Percentiles rank a stretch among this genome's conserved stretches.
These are phyloP conservation scores for Chloromonas sp. DNA, from an alignment of 163 green algal genomes.

Conservation along the genomic window DNA sequence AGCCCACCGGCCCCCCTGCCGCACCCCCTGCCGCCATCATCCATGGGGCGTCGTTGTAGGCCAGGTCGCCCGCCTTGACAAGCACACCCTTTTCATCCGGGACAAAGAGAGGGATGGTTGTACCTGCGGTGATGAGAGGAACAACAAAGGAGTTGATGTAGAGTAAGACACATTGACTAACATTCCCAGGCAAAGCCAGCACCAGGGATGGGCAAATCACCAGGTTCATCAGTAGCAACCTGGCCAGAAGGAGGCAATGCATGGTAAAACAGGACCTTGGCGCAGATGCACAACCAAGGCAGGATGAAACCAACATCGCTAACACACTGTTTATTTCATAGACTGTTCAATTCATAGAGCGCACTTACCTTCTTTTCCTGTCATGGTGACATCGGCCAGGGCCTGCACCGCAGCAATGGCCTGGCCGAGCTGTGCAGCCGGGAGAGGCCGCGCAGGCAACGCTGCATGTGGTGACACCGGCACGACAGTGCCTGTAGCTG, in stretches of 20 bases:
- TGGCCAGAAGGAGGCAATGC: too few species aligned
- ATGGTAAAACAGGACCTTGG: too few species aligned
- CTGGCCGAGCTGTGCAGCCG: constrained; percentile 43
- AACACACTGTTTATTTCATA: too few species aligned
- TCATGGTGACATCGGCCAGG: constrained; percentile 33
- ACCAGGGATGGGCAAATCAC: too few species aligned
- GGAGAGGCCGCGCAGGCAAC: background rate
- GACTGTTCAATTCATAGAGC: too few species aligned
- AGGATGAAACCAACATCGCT: too few species aligned
- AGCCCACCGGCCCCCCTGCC: constrained; percentile 4
- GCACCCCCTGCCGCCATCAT: background rate
- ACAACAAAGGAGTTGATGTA: background rate
- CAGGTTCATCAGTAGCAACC: too few species aligned
- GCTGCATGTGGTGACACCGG: constrained; percentile 7
- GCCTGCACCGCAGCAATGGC: constrained; percentile 50
- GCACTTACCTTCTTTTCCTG: too few species aligned
- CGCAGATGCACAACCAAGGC: too few species aligned
- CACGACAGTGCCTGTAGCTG: background rate
- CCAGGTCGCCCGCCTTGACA: constrained; percentile 36
- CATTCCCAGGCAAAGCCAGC: too few species aligned
- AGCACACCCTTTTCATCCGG: constrained; percentile 51
- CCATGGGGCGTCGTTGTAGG: constrained; percentile 77
- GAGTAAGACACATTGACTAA: too few species aligned
- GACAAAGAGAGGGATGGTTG: constrained; percentile 26
- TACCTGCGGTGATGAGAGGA: background rate